Evolutionary conservation across 2,329 filamentous ascomycete genomes (phyloP), one percentile per base, ranked within the genome.

Genomic region (Pseudocercospora musae): DNA sequence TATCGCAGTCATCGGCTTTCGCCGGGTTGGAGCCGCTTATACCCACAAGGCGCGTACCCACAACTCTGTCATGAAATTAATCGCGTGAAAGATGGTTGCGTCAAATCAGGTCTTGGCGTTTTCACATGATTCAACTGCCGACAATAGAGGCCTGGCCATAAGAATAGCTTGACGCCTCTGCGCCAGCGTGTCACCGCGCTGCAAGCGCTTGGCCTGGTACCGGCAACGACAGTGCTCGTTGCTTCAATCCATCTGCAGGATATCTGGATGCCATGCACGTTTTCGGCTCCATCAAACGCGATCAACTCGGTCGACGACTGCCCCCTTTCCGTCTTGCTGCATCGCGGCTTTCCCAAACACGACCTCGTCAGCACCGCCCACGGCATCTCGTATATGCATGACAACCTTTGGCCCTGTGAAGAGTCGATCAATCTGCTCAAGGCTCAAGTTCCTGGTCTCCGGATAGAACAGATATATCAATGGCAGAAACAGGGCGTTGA

Each of bases 381-480:
- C 59, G 1, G 62, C 64, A 37, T 66, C 58, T 15, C 40, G 49
- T 10, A 68, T 63, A 42, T 66, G 62, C 62, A 68, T 59, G 2
- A 65, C 58, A 37, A 66, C 61, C 29, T 65, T 66, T 9, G 58
- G 48, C 4, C 67, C 76, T 67, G 76, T 76, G 60, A 84, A 83
- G 68, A 83, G 75, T 23, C 77, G 73, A 66, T 84, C 82, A 33
- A 85, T 82, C 62, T 85, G 81, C 66, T 85, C 82, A 0, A 85
- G 75, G 1, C 73, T 75, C 8, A 82, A 71, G 44, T 80, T 79
- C 23, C 56, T 44, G 1, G 68, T 70, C 46, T 70, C 68, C 3
- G 67, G 64, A 57, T 88, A 92, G 0, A 82, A 13, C 1, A 86
- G 84, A 42, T 89, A 89, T 3, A 91, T 48, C 72, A 84, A 78